Percentiles rank a stretch among this genome's conserved stretches.
Conservation (phyloP, 2,329 filamentous ascomycete species). For the Aspergillus flavus region DNA sequence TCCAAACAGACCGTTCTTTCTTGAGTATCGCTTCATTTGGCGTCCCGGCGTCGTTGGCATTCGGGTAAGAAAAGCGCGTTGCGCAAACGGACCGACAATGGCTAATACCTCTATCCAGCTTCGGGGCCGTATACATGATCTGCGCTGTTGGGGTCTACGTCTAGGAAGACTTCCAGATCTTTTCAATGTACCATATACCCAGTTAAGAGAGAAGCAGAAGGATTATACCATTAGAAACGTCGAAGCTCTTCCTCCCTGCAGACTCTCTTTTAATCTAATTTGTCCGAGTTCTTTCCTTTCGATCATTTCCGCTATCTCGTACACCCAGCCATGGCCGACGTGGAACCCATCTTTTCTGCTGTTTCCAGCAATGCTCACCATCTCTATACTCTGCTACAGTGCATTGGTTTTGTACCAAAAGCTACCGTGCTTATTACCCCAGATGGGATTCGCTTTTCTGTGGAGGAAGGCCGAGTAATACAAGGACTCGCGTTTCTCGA, state of each 20-base stretch:
- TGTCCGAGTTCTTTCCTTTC: slow-evolving; percentile 14
- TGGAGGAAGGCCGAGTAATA: slow-evolving; percentile 86
- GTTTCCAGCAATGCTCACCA: slow-evolving; percentile 65
- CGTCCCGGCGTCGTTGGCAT: slow-evolving; percentile 81
- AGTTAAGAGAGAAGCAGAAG: slow-evolving; percentile 25
- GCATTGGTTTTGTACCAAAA: slow-evolving; percentile 63
- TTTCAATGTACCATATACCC: slow-evolving; percentile 38
- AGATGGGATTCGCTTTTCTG: slow-evolving; percentile 83
- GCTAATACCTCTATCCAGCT: slow-evolving; percentile 54
- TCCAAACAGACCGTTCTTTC: slow-evolving; percentile 73
- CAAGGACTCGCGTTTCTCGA: slow-evolving; percentile 89
- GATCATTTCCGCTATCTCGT: slow-evolving; percentile 11
- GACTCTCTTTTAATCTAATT: slow-evolving; percentile 19
- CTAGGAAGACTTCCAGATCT: slow-evolving; percentile 51
- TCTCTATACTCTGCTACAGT: slow-evolving; percentile 61
- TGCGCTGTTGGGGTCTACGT: slow-evolving; percentile 99
- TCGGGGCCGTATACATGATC: slow-evolving; percentile 97
- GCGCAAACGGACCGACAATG: slow-evolving; percentile 5
- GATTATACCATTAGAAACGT: slow-evolving; percentile 37
- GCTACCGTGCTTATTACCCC: slow-evolving; percentile 74
- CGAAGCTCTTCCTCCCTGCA: slow-evolving; percentile 25
- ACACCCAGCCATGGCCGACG: slow-evolving; percentile 20
- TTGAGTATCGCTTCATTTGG: slow-evolving; percentile 76
- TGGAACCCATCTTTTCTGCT: slow-evolving; percentile 57
- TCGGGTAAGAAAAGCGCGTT: slow-evolving; percentile 69